Evolutionary conservation across 2,329 filamentous ascomycete species (phyloP).

Genomic region (Bimuria novae-zelandiae): DNA sequence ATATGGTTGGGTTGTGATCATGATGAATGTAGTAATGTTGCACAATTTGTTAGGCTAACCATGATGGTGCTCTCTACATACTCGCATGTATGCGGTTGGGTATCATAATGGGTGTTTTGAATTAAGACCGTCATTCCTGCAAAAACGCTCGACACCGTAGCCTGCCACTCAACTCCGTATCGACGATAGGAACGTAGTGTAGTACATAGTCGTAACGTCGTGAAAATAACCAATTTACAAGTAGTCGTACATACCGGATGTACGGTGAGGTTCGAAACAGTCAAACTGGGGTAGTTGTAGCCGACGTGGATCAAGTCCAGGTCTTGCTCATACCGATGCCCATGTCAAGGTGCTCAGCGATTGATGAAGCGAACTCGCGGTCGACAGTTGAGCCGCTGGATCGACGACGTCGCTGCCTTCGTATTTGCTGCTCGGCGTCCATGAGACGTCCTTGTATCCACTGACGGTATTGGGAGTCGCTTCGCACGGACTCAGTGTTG

Average conservation of each 20-base stretch:
- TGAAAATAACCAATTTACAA: not conserved
- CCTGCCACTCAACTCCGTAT: conserved; percentile 4
- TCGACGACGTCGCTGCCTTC: conserved; percentile 47
- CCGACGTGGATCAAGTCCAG: conserved; percentile 23
- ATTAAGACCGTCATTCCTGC: conserved; percentile 41
- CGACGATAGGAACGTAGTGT: conserved; percentile 4
- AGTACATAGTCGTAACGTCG: conserved; percentile 8
- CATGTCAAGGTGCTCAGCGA: conserved; percentile 42
- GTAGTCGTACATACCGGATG: not conserved
- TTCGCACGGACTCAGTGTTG: conserved; percentile 56
- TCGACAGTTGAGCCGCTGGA: conserved; percentile 40
- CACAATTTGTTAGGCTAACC: too few species aligned
- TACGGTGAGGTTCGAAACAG: not conserved
- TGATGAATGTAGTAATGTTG: too few species aligned
- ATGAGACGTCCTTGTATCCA: conserved; percentile 60
- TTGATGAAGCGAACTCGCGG: conserved; percentile 41
- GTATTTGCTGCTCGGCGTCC: conserved; percentile 58
- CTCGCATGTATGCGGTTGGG: conserved; percentile 11
- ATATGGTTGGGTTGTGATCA: not conserved
- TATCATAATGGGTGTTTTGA: conserved; percentile 24
- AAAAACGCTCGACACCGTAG: conserved; percentile 21
- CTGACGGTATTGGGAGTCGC: conserved; percentile 50
- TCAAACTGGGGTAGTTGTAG: not conserved
- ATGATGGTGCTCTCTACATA: conserved; percentile 7
- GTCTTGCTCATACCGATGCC: conserved; percentile 33